Evolutionary conservation across 495 filamentous ascomycete genomes (phyloP), one percentile per base, ranked within the genome.

Genomic region (Xylaria curta): DNA sequence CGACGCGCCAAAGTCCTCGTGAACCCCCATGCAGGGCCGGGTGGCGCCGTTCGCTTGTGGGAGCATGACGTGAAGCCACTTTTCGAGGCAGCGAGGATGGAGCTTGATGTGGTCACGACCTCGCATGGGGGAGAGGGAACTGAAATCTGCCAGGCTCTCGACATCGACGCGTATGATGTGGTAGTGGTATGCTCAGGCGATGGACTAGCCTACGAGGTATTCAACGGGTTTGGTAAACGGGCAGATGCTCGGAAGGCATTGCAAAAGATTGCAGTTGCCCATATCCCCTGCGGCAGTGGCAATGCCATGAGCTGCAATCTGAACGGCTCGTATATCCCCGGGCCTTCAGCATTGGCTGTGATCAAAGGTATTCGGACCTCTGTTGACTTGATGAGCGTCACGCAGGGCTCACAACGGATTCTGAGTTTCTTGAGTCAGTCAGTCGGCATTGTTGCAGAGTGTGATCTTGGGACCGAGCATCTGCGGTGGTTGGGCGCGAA

Each of bases 271-370:
- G 94, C 96, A 10, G 89, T 99, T 12, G 89, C 91, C n/a, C 89
- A 97, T 76, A 85, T 99, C 10, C 96, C 96, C 10, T 96, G 95
- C 77, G 96, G 96, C 8, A 93, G 92, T 58, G 96, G 95, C 4
- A 99, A 99, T 78, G 95, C 94, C 31, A 91, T 98, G 93, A 92
- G 91, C 58, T 92, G 91, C 85, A 98, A 97, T 75, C 82, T 97
- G 44, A 92, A 92, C 65, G 96, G 95, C 2, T 96, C 93, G 1
- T 88, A 90, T 44, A 91, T 89, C 72, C 87, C 92, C 13, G 92
- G 89, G 64, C 77, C 94, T 62, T 93, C 94, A 4, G 92, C 95
- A 10, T 79, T 99, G 72, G 87, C 87, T 4, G 90, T 97, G 21
- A 86, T 98, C 69, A 99, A 99, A 79, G 94, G 93, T 7, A 80